These are phyloP conservation scores for Fusarium sp. DNA, from an alignment of 2,329 filamentous ascomycete species.

Conservation along the genomic window DNA sequence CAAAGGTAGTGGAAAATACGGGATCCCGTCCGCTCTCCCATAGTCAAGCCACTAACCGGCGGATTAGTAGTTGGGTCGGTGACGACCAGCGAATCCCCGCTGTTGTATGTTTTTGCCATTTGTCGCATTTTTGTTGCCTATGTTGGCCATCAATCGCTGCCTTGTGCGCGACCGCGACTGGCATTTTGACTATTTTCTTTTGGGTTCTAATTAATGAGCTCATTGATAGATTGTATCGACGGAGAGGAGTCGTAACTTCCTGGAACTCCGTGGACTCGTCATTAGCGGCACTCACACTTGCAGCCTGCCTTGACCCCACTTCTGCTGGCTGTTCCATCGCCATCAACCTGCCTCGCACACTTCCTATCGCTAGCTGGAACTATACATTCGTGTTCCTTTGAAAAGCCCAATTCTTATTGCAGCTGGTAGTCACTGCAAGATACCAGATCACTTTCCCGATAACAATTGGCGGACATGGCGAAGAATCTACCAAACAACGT, in stretches of 20 bases:
- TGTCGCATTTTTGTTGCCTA: accelerated
- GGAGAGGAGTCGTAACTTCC: background rate
- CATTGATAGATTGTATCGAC: accelerated
- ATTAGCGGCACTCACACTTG: background rate
- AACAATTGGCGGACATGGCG: background rate
- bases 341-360: background rate
- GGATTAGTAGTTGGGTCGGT: slow-evolving; percentile 8
- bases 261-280: background rate
- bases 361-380: background rate
- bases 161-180: too few relatives aligned
- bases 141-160: accelerated
- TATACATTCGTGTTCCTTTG: background rate
- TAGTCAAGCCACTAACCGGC: slow-evolving; percentile 1
- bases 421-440: too few relatives aligned
- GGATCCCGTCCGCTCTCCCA: slow-evolving; percentile 9
- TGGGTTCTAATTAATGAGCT: background rate
- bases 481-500: background rate
- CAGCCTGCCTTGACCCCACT: background rate
- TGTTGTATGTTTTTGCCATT: background rate
- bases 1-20: slow-evolving; percentile 3
- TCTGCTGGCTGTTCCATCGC: background rate
- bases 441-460: accelerated
- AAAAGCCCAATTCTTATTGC: too few relatives aligned
- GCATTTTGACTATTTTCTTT: background rate
- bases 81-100: slow-evolving; percentile 7